Evolutionary conservation across 2,329 filamentous ascomycete species (phyloP), one percentile per base, ranked within the genome.

Genomic region (Calonectria crousiana): DNA sequence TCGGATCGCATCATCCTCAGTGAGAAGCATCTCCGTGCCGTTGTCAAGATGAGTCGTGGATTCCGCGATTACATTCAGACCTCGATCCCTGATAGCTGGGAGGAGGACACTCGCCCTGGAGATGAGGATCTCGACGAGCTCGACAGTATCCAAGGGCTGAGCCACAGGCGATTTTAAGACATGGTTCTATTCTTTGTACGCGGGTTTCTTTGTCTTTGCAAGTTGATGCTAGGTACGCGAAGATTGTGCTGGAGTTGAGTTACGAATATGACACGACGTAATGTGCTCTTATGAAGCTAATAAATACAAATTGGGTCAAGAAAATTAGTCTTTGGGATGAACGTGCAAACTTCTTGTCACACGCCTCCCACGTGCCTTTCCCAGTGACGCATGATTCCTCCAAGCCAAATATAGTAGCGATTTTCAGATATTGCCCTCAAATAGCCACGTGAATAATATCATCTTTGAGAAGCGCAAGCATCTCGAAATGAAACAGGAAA

Each of bases 11-110:
- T 83, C 34, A 78, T 80, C 23, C 75, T 84, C n/a, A 70, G 73
- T 6, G 82, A 83, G 74, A 83, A 83, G 76, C 83, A 84, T 47
- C 68, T 84, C 20, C 79, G 81, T 4, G 82, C 83, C 20, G 82
- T 84, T n/a, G 81, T 83, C 51, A 83, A 84, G 78, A 82, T 84
- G 81, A 84, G 82, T 66, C 78, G 79, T 44, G 79, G 81, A 18
- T 84, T 84, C 77, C 82, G 81, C n/a, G 78, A 84, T 58, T 84
- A 82, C 53, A 81, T 82, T 47, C 79, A 81, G 51, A 72, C 60
- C 20, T 70, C 79, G 11, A 74, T 74, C 4, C 74, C 79, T 10
- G 75, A 80, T 30, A 75, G 75, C 0, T 79, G 80, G 36, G 77
- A 79, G 34, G 77, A 80, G 9, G 75, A 76, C 4, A 52, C 74